Base-by-base conservation (phyloP, 768 basidiomycete genomes). In the Trametes gibbosa region DNA sequence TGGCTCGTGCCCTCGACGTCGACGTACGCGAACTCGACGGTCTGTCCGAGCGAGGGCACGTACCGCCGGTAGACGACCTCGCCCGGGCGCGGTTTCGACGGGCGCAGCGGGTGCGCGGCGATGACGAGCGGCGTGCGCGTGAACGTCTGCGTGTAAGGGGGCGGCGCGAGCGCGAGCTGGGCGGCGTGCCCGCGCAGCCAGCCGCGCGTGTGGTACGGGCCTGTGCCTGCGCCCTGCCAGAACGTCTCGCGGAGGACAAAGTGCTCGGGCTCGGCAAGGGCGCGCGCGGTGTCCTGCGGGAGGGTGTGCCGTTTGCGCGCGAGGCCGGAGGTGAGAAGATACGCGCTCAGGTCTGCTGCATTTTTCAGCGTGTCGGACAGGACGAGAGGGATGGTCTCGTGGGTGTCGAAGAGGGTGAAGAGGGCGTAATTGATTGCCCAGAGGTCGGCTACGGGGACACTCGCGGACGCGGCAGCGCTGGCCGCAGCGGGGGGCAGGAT, bases 151-250 rank as follows among this genome's bases (percentile, higher is more conserved):
- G 75, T 58, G 42, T 49, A 68, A 9, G 79, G 79, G 65, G 79
- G 78, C 14, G 68, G 60, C 0, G 63, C 59, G 25, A 41, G n/a
- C 58, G 68, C 32, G 59, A 58, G 19, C 57, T 61, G n/a, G 59
- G 67, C 47, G 65, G 63, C 19, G 67, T 67, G 70, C 66, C 78
- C 59, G 64, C 65, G 71, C 9, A 75, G 48, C 74, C 74, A 76
- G 21, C 71, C 69, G 23, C 64, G 63, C 1, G 56, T 10, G 52
- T 77, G 75, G 41, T 47, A 59, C 14, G 43, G 46, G 14, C 64
- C 68, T 5, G 74, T 76, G 13, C 79, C 81, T 1, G 79, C 80
- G 5, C 75, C 80, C 58, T 81, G 80, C 81, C 81, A 82, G 66
- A 82, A 82, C 0, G 77, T 66, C 0, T 74, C 68, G 25, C 79